Evolutionary conservation across 768 basidiomycete genomes (phyloP), one percentile per base, ranked within the genome.

Genomic region (Kwoniella mangroviensis): DNA sequence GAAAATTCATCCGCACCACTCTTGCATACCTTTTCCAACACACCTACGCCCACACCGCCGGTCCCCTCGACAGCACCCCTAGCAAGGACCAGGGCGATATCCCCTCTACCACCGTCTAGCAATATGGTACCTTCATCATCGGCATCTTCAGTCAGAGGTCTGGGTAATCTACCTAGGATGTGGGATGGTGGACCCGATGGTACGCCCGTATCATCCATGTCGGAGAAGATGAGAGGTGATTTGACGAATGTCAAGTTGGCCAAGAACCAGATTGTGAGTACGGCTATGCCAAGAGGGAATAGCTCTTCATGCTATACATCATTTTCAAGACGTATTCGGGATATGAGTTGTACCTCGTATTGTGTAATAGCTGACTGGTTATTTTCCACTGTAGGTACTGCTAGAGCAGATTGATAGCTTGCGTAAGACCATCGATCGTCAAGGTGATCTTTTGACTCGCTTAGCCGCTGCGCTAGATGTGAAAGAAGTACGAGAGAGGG

Each of bases 201-300:
- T 17, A 43, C 55, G 13, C 51, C 56, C 42, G 52, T 51, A 2
- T 24, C 60, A 5, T 63, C 28, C 17, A 54, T 65, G 58, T 41
- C 58, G 52, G 59, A 65, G 62, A 51, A 57, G 34, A 55, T 43
- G 45, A 65, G 67, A 45, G 73, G 68, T 28, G 81, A 82, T 72
- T 59, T 83, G 65, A 79, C 80, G 13, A 81, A 82, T 70, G 60
- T 70, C 21, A 83, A 80, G 68, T 67, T 80, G 62, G 78, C 79
- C 2, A 79, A 74, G 73, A 82, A 81, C 62, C 79, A 82, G 71
- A 53, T 76, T 57, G 81, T 82, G 26, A 69, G 80, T 62, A 49
- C 45, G 19, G 40, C 11, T 57, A 19, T 64, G 52, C 9, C 51
- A 13, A 28, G 6, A 49, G 45, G 13, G 15, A 49, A 49, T 49